phyloP scores from a whole-genome alignment of 345 rosid genomes.

The Eucalyptus sideroxylon region DNA sequence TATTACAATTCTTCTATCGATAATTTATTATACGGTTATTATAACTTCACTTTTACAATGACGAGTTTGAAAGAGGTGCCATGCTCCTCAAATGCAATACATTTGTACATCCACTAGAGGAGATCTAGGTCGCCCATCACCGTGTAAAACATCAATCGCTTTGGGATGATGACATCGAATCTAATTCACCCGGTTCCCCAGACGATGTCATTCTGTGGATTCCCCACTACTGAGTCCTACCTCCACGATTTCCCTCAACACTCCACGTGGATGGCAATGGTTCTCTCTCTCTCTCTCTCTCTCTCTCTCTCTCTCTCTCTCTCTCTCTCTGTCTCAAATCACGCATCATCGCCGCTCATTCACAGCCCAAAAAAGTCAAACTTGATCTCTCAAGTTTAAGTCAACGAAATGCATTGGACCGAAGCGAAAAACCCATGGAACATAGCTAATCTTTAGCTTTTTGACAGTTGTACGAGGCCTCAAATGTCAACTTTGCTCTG shows the following conservation, averaged over 20 bases:
- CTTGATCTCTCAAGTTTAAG: not conserved
- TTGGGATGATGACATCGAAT: not conserved
- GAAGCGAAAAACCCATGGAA: not conserved
- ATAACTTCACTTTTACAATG: too few relatives aligned
- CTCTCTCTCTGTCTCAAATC: not conserved
- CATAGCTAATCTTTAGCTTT: not conserved
- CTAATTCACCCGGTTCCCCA: not conserved
- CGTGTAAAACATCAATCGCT: not conserved
- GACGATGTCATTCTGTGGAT: not conserved
- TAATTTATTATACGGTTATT: too few relatives aligned
- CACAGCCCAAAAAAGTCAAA: not conserved
- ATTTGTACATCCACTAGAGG: not conserved
- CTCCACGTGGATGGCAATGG: not conserved
- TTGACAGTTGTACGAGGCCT: not conserved
- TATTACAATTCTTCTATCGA: fast-evolving
- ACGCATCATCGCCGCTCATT: not conserved
- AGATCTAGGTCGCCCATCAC: not conserved
- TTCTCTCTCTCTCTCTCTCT: not conserved
- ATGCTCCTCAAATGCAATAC: not conserved
- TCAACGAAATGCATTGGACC: not conserved
- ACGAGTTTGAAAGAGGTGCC: fast-evolving
- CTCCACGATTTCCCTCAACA: not conserved
- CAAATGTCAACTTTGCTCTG: not conserved
- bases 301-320: too few relatives aligned
- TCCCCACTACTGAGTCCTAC: not conserved